Evolutionary conservation across 2,329 filamentous ascomycete species (phyloP).

Genomic region (Fusarium sp.): DNA sequence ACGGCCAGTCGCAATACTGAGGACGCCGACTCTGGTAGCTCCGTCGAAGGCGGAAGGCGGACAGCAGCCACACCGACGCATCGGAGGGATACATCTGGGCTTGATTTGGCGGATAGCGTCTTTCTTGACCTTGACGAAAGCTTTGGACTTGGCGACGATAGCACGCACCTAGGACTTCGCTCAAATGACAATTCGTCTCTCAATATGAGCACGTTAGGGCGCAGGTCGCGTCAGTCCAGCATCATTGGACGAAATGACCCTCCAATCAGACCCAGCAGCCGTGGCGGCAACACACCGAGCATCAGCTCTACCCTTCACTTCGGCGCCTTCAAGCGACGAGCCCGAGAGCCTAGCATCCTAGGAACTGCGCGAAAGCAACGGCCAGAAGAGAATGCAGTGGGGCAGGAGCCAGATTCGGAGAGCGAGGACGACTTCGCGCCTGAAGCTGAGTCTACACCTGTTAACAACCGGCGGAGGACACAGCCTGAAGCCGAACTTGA

Average conservation of each 20-base stretch:
- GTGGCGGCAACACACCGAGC: conserved; percentile 60
- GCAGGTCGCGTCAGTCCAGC: conserved; percentile 62
- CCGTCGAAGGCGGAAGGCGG: conserved; percentile 55
- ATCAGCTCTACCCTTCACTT: conserved; percentile 67
- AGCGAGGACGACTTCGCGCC: conserved; percentile 68
- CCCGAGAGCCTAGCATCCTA: conserved; percentile 72
- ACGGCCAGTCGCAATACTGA: conserved; percentile 44
- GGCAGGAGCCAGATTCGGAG: conserved; percentile 52
- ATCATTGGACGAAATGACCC: conserved; percentile 64
- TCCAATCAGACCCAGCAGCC: conserved; percentile 66
- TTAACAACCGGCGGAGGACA: conserved; percentile 61
- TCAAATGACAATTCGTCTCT: conserved; percentile 61
- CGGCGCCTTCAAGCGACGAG: conserved; percentile 68
- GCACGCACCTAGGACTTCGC: conserved; percentile 50
- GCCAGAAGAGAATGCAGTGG: conserved; percentile 50
- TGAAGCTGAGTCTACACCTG: conserved; percentile 77
- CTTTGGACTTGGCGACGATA: conserved; percentile 58
- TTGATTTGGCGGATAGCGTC: conserved; percentile 62
- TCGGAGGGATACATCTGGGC: conserved; percentile 59
- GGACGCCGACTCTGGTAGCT: conserved; percentile 50
- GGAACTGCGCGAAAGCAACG: conserved; percentile 62
- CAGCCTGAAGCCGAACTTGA: conserved; percentile 40
- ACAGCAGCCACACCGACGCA: conserved; percentile 52
- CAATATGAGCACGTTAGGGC: conserved; percentile 61
- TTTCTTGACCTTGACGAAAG: conserved; percentile 61